Percentiles rank a stretch among this genome's conserved stretches.
phyloP scores from a whole-genome alignment of 495 filamentous ascomycete genomes.

The Neurospora tetraspora region DNA sequence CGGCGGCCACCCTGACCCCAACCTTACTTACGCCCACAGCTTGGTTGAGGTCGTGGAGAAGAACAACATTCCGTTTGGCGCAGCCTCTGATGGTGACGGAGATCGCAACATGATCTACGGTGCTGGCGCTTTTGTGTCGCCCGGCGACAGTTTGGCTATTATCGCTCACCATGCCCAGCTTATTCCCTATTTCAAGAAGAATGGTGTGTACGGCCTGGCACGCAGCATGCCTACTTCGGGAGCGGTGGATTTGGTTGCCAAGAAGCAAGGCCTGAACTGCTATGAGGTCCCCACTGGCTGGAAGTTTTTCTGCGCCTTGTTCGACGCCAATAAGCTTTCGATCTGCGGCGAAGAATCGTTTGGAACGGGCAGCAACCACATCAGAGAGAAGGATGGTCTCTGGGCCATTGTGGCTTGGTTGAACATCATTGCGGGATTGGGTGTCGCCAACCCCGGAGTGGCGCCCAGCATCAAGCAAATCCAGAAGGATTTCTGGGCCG shows the following conservation, averaged over 20 bases:
- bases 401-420: constrained; percentile 98
- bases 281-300: constrained; percentile 98
- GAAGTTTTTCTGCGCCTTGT: constrained; percentile 99
- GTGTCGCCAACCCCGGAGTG: constrained; percentile 62
- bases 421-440: constrained; percentile 94
- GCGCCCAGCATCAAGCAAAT: constrained; percentile 87
- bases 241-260: constrained; percentile 88
- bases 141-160: constrained; percentile 92
- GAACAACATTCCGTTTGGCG: constrained; percentile 86
- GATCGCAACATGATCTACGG: constrained; percentile 99
- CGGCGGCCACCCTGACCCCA: constrained; percentile 94
- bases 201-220: constrained; percentile 89
- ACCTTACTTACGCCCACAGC: constrained; percentile 95
- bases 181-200: constrained; percentile 95
- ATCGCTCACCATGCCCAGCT: constrained; percentile 92
- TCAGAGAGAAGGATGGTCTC: constrained; percentile 95
- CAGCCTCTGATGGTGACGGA: constrained; percentile 91
- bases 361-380: constrained; percentile 97
- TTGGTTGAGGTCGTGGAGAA: constrained; percentile 90
- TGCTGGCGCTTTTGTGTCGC: constrained; percentile 90
- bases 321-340: constrained; percentile 93
- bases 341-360: constrained; percentile 99
- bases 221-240: constrained; percentile 96
- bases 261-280: constrained; percentile 80
- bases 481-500: constrained; percentile 94